These are phyloP conservation scores for Rheum nobile DNA, from an alignment of 148 eudicot genomes.

Conservation along the genomic window DNA sequence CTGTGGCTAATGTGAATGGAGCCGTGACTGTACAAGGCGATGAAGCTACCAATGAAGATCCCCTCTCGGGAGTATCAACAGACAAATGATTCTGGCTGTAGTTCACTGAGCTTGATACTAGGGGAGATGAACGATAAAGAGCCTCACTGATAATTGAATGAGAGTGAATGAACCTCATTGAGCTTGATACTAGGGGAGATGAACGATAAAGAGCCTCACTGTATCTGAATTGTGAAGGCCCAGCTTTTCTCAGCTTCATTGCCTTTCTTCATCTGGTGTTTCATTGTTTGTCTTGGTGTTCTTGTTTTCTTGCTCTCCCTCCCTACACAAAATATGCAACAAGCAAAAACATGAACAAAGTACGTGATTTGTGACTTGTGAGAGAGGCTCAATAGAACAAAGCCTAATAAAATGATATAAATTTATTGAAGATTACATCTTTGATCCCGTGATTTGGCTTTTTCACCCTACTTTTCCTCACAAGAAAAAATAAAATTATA, in stretches of 20 bases:
- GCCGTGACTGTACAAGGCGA: constrained; percentile 9
- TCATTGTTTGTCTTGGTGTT: too few relatives aligned
- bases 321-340: too few relatives aligned
- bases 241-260: background rate
- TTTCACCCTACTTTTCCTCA: too few relatives aligned
- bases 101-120: background rate
- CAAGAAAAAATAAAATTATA: too few relatives aligned
- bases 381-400: too few relatives aligned
- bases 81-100: too few relatives aligned
- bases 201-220: background rate
- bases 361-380: too few relatives aligned
- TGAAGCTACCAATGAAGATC: constrained; percentile 12
- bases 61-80: constrained; percentile 19
- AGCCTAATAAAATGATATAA: too few relatives aligned
- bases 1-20: constrained; percentile 12
- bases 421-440: too few relatives aligned
- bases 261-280: too few relatives aligned
- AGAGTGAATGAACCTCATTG: background rate
- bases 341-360: background rate
- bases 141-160: background rate
- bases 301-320: too few relatives aligned
- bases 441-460: too few relatives aligned
- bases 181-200: background rate
- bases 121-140: background rate
- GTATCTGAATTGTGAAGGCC: background rate